These are phyloP conservation scores for Neonectria punicea DNA, from an alignment of 2,329 filamentous ascomycete species.

Conservation along the genomic window DNA sequence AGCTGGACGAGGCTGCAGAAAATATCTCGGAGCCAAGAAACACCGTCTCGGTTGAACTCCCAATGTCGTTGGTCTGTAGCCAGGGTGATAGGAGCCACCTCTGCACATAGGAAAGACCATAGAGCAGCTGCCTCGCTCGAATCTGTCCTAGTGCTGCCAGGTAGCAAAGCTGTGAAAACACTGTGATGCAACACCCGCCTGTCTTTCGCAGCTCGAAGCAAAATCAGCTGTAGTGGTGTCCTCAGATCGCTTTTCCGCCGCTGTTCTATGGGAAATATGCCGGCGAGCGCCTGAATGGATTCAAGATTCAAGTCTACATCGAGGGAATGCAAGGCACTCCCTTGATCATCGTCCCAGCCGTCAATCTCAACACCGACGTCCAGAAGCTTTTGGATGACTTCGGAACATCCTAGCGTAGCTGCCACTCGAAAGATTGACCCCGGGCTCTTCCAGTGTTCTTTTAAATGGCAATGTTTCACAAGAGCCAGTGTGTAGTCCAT, in stretches of 20 bases:
- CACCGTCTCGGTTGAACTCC: no score
- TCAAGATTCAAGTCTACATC: not conserved
- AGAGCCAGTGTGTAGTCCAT: not conserved
- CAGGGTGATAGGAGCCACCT: no score
- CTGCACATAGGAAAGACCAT: not conserved
- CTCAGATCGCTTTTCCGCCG: not conserved
- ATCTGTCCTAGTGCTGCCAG: not conserved
- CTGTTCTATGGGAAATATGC: not conserved
- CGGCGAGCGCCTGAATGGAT: not conserved
- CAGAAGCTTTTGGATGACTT: not conserved
- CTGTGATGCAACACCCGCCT: not conserved
- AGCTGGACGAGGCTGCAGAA: not conserved
- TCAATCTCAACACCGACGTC: conserved; percentile 1
- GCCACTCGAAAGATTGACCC: not conserved
- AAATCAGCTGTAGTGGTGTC: not conserved
- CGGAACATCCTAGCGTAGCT: not conserved
- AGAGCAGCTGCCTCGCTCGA: not conserved
- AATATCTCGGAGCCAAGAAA: no score
- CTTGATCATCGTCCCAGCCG: not conserved
- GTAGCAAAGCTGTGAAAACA: not conserved
- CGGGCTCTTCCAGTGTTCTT: not conserved
- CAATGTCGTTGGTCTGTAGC: no score
- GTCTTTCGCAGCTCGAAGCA: not conserved
- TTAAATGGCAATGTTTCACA: not conserved
- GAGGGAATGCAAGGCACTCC: conserved; percentile 7